Evolutionary conservation across 176 grass and related monocot genomes (phyloP).

Genomic region (Eragrostis nindensis): DNA sequence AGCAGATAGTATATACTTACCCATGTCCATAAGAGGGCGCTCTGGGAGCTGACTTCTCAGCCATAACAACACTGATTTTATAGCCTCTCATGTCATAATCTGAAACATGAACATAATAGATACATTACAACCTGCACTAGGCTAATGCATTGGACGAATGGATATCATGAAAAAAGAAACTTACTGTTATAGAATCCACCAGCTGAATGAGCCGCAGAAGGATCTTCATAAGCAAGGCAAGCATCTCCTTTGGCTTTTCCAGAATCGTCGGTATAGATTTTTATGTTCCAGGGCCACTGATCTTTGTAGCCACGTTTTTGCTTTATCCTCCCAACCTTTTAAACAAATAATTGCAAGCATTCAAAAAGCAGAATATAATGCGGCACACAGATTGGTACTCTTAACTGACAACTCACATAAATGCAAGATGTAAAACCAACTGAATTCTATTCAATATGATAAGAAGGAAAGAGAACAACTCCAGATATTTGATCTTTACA

Average conservation of each 20-base stretch:
- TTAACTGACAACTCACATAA: not conserved
- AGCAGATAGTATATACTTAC: constrained; percentile 49
- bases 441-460: not conserved
- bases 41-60: constrained; percentile 95
- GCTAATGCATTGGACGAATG: not conserved
- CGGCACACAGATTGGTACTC: not conserved
- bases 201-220: constrained; percentile 94
- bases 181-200: constrained; percentile 95
- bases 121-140: constrained; percentile 29
- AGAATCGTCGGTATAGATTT: constrained; percentile 89
- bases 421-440: constrained; percentile 14
- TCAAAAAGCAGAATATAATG: not conserved
- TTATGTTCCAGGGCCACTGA: constrained; percentile 99
- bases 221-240: constrained; percentile 98
- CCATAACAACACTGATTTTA: constrained; percentile 92
- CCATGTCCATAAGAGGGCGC: constrained; percentile 83
- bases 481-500: no score
- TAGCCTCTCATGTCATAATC: constrained; percentile 95
- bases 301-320: constrained; percentile 99
- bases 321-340: constrained; percentile 95
- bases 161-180: constrained; percentile 26
- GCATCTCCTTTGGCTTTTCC: constrained; percentile 98
- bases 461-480: not conserved
- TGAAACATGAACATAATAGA: constrained; percentile 45
- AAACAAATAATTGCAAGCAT: not conserved